A percentile compares a stretch with the other conserved stretches of the same genome.
Conservation (phyloP, 2,329 filamentous ascomycete genomes). For the Colletotrichum destructivum region DNA sequence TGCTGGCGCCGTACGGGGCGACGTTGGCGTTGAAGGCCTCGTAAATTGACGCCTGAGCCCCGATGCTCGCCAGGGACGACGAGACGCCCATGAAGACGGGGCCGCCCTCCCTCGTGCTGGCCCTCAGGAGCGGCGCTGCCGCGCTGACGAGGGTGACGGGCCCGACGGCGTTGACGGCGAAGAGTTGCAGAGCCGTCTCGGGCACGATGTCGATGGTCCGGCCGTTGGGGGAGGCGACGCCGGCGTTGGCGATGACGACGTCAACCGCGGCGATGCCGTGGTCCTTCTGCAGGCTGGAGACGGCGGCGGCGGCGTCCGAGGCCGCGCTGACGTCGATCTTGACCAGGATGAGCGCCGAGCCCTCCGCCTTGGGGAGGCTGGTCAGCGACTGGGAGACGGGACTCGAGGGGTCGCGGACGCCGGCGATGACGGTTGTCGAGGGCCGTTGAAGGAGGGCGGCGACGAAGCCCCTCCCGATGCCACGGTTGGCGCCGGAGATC, state of each 20-base stretch:
- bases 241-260: conserved; percentile 68
- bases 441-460: conserved; percentile 6
- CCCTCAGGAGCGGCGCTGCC: conserved; percentile 46
- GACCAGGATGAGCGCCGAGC: conserved; percentile 57
- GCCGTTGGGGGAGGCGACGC: conserved; percentile 45
- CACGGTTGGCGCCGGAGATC: conserved; percentile 50
- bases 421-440: conserved; percentile 55
- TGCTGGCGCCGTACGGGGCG: neutral
- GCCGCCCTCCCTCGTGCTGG: neutral
- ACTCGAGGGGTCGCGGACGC: conserved; percentile 52
- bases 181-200: conserved; percentile 49
- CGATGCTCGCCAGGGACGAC: conserved; percentile 45
- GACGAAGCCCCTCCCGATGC: conserved; percentile 20
- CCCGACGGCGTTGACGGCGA: conserved; percentile 54
- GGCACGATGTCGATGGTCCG: conserved; percentile 47
- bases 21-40: neutral
- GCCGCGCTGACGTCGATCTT: conserved; percentile 57
- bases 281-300: conserved; percentile 47
- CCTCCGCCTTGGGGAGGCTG: conserved; percentile 52
- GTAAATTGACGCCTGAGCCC: no score
- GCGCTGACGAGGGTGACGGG: conserved; percentile 42
- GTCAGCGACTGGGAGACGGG: conserved; percentile 48
- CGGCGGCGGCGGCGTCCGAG: conserved; percentile 51
- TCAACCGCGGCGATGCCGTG: conserved; percentile 60
- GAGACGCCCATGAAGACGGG: conserved; percentile 48